A percentile compares a stretch with the other conserved stretches of the same genome.
phyloP scores from a whole-genome alignment of 495 filamentous ascomycete species.

The Pyronema omphalodes region DNA sequence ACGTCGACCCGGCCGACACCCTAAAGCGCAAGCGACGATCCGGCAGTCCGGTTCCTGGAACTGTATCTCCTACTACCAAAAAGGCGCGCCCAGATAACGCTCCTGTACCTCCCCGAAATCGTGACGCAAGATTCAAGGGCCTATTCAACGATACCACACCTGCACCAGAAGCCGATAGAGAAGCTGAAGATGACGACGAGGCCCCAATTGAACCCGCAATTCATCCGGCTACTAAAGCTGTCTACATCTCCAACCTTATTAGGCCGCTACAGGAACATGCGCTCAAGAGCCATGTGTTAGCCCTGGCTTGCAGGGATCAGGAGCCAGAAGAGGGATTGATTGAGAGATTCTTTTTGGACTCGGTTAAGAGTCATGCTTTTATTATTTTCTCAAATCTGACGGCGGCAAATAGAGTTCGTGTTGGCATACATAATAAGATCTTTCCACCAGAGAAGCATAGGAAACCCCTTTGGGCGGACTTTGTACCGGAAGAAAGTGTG shows the following conservation, averaged over 20 bases:
- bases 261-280: conserved; percentile 51
- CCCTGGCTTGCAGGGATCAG: conserved; percentile 27
- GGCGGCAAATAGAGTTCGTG: conserved; percentile 61
- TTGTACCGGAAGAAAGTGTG: conserved; percentile 60
- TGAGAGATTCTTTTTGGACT: conserved; percentile 56
- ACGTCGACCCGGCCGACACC: conserved; percentile 27
- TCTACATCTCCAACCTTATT: conserved; percentile 88
- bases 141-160: conserved; percentile 29
- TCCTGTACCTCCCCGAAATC: conserved; percentile 8
- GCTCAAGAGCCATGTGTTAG: conserved; percentile 47
- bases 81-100: conserved; percentile 14
- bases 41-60: conserved; percentile 39
- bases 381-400: conserved; percentile 46
- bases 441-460: conserved; percentile 81
- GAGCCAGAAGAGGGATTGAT: conserved; percentile 33
- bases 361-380: conserved; percentile 75
- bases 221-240: conserved; percentile 64
- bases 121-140: conserved; percentile 36
- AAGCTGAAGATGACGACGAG: conserved; percentile 16
- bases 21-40: conserved; percentile 61
- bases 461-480: conserved; percentile 77
- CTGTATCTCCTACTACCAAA: conserved; percentile 5
- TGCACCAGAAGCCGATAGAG: background rate
- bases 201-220: conserved; percentile 36
- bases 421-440: conserved; percentile 51